Evolutionary conservation across 2,329 filamentous ascomycete species (phyloP).

Genomic region (Monosporascus sp.): DNA sequence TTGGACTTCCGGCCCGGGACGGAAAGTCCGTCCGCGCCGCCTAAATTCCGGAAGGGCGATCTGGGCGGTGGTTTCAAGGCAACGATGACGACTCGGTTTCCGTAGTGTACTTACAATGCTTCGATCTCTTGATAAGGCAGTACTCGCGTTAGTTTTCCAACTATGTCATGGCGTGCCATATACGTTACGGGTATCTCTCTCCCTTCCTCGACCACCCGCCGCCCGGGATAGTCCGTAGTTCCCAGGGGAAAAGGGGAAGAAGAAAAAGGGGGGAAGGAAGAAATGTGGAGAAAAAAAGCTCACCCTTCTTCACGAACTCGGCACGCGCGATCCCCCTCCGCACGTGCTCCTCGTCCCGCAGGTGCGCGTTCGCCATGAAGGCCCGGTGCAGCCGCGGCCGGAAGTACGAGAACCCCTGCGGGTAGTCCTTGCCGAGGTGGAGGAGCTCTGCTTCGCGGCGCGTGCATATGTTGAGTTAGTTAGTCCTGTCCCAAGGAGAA

Average conservation of each 20-base stretch:
- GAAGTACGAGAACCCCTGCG: slow-evolving; percentile 70
- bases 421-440: slow-evolving; percentile 79
- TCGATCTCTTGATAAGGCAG: slow-evolving; percentile 65
- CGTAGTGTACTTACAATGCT: slow-evolving; percentile 65
- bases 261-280: not conserved
- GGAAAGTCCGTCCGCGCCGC: no score
- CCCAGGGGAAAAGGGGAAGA: not conserved
- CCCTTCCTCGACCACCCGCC: not conserved
- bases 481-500: no score
- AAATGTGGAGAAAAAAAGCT: slow-evolving; percentile 3
- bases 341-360: slow-evolving; percentile 72
- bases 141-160: no score
- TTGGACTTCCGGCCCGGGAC: no score
- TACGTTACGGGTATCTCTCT: not conserved
- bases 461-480: not conserved
- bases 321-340: slow-evolving; percentile 68
- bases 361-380: slow-evolving; percentile 67
- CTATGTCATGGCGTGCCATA: no score
- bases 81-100: no score
- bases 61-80: no score
- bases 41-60: no score
- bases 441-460: slow-evolving; percentile 62
- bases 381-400: slow-evolving; percentile 75
- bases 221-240: no score
- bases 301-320: slow-evolving; percentile 88